Percentiles rank a stretch among this genome's conserved stretches.
These are phyloP conservation scores for Thozetella sp. DNA, from an alignment of 495 filamentous ascomycete genomes.

Conservation along the genomic window DNA sequence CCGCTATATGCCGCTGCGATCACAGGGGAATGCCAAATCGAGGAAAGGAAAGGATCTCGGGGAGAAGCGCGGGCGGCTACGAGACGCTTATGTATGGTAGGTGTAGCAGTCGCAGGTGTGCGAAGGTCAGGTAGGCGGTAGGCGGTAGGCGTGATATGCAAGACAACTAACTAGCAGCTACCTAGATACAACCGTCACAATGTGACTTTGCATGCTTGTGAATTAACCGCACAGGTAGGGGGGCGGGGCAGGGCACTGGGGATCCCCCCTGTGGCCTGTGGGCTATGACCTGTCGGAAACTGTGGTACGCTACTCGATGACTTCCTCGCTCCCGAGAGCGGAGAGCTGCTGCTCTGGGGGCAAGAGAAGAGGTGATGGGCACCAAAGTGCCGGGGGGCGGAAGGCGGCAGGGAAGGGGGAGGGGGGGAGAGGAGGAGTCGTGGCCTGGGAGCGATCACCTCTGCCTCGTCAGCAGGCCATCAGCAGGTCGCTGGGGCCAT, in stretches of 20 bases:
- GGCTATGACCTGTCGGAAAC: not conserved
- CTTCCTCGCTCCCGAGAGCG: not conserved
- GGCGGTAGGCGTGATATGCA: slow-evolving; percentile 11
- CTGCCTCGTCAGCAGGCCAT: not conserved
- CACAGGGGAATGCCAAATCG: slow-evolving; percentile 27
- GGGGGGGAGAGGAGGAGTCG: not conserved
- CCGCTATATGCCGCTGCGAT: slow-evolving; percentile 16
- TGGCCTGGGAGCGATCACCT: too few relatives aligned
- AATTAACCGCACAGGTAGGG: not conserved
- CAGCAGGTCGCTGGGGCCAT: not conserved
- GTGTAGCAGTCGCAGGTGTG: slow-evolving; percentile 10
- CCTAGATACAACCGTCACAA: slow-evolving; percentile 11
- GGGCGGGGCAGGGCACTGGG: not conserved
- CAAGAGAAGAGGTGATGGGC: not conserved
- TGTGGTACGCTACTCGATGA: not conserved
- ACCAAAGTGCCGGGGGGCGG: not conserved
- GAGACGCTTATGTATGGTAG: slow-evolving; percentile 42
- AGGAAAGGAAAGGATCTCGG: slow-evolving; percentile 31
- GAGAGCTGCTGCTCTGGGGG: not conserved
- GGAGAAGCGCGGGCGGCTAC: slow-evolving; percentile 35
- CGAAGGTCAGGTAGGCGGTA: not conserved
- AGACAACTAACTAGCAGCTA: slow-evolving; percentile 4
- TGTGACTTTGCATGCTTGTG: slow-evolving; percentile 12
- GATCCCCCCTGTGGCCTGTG: not conserved
- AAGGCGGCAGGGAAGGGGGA: not conserved